A percentile compares a stretch with the other conserved stretches of the same genome.
phyloP scores from a whole-genome alignment of 192 early-diverging fungal genomes.

The Gryganskiella cystojenkinii region DNA sequence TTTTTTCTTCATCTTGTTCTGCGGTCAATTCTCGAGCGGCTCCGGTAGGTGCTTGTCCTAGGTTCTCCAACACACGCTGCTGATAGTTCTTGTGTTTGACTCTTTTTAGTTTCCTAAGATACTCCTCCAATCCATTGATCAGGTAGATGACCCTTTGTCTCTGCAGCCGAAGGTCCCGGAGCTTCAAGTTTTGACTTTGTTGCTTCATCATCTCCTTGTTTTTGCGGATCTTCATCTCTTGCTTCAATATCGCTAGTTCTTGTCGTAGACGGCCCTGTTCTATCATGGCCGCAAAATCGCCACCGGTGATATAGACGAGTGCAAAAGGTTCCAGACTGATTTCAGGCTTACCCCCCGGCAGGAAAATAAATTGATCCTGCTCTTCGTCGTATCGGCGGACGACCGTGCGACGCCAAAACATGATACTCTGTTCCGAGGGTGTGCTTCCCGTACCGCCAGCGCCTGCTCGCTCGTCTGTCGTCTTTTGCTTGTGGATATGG shows the following conservation, averaged over 20 bases:
- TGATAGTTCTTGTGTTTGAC: constrained; percentile 26
- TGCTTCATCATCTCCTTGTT: constrained; percentile 17
- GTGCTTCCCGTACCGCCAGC: not conserved
- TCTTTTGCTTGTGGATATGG: constrained; percentile 5
- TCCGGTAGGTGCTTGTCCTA: not conserved
- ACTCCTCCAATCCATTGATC: constrained; percentile 51
- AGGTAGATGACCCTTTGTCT: constrained; percentile 49
- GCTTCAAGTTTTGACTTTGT: not conserved
- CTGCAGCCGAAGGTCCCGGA: constrained; percentile 15
- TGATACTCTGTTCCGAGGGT: constrained; percentile 13
- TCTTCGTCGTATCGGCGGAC: constrained; percentile 37
- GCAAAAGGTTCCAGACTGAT: constrained; percentile 38
- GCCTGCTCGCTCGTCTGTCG: not conserved
- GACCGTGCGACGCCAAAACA: constrained; percentile 54
- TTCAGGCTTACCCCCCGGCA: constrained; percentile 1
- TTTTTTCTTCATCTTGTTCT: constrained; percentile 8
- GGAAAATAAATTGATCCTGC: constrained; percentile 28
- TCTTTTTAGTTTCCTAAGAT: constrained; percentile 34
- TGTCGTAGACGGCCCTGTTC: constrained; percentile 8
- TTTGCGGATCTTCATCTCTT: not conserved
- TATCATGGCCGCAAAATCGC: constrained; percentile 26
- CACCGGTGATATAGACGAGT: constrained; percentile 29
- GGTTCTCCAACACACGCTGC: constrained; percentile 5
- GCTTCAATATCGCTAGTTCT: constrained; percentile 23
- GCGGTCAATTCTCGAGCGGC: not conserved